Evolutionary conservation across 495 filamentous ascomycete species (phyloP).

Genomic region (Articulospora tetracladia): DNA sequence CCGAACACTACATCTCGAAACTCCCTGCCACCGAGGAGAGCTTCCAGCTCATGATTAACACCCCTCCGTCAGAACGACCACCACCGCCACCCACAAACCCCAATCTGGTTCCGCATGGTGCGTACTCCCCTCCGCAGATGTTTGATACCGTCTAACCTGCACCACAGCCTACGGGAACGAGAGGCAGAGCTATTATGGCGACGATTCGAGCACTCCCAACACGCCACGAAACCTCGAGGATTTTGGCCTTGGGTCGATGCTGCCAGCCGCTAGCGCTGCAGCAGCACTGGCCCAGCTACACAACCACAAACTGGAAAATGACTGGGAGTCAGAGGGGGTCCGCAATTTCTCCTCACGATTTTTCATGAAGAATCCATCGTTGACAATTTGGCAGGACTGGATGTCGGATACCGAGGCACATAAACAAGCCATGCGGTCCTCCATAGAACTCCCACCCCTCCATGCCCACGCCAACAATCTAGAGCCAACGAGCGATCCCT

Average conservation of each 20-base stretch:
- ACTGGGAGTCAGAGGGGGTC: slow-evolving; percentile 85
- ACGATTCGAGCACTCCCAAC: slow-evolving; percentile 65
- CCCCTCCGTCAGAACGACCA: slow-evolving; percentile 79
- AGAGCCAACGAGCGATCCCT: slow-evolving; percentile 68
- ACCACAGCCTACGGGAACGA: slow-evolving; percentile 39
- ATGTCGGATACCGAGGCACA: slow-evolving; percentile 46
- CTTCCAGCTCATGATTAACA: slow-evolving; percentile 93
- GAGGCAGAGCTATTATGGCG: slow-evolving; percentile 46
- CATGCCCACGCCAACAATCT: slow-evolving; percentile 45
- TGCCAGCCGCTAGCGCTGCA: slow-evolving; percentile 73
- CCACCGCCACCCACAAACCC: slow-evolving; percentile 39
- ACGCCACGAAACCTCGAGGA: slow-evolving; percentile 75
- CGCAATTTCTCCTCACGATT: slow-evolving; percentile 28
- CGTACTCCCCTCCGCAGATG: slow-evolving; percentile 7
- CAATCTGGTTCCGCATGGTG: slow-evolving; percentile 24
- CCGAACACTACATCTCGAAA: slow-evolving; percentile 97
- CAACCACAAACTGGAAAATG: slow-evolving; percentile 71
- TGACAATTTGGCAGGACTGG: slow-evolving; percentile 30
- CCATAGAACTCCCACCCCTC: slow-evolving; percentile 73
- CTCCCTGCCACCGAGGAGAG: slow-evolving; percentile 98
- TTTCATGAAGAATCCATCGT: slow-evolving; percentile 2
- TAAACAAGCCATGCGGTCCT: slow-evolving; percentile 43
- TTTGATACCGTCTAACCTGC: slow-evolving; percentile 16
- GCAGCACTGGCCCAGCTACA: slow-evolving; percentile 86
- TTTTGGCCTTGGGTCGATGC: slow-evolving; percentile 53